These are phyloP conservation scores for Jackrogersella multiformis DNA, from an alignment of 495 filamentous ascomycete genomes.

Conservation along the genomic window DNA sequence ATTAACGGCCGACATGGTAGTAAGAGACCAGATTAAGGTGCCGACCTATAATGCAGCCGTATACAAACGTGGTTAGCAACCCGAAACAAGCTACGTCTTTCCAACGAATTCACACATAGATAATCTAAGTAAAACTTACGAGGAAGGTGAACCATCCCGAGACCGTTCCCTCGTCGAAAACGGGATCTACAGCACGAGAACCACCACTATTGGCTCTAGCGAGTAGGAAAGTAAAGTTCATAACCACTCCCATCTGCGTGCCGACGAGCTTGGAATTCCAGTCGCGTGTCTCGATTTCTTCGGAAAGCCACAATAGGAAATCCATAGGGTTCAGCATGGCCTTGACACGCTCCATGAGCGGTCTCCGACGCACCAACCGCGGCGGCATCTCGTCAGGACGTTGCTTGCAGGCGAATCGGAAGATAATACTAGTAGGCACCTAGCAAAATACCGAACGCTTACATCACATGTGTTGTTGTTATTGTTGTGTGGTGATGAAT, in stretches of 20 bases:
- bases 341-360: constrained; percentile 78
- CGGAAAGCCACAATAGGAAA: constrained; percentile 86
- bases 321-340: constrained; percentile 86
- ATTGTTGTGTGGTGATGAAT: background rate
- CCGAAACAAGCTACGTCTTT: background rate
- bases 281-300: constrained; percentile 85
- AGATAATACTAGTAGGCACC: background rate
- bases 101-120: background rate
- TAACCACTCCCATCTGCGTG: constrained; percentile 71
- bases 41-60: constrained; percentile 62
- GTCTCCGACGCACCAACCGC: constrained; percentile 79
- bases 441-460: constrained; percentile 18
- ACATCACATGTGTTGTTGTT: constrained; percentile 21
- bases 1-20: constrained; percentile 72
- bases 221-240: constrained; percentile 84
- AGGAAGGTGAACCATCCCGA: constrained; percentile 77
- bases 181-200: constrained; percentile 71
- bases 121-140: constrained; percentile 63
- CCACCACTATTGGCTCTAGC: constrained; percentile 74
- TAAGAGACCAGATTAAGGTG: constrained; percentile 73
- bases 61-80: constrained; percentile 15
- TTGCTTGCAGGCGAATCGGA: constrained; percentile 7
- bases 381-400: constrained; percentile 49
- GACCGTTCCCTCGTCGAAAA: constrained; percentile 76
- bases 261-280: constrained; percentile 87